Percentiles rank a stretch among this genome's conserved stretches.
phyloP scores from a whole-genome alignment of 495 filamentous ascomycete genomes.

The Aspergillus panamensis region DNA sequence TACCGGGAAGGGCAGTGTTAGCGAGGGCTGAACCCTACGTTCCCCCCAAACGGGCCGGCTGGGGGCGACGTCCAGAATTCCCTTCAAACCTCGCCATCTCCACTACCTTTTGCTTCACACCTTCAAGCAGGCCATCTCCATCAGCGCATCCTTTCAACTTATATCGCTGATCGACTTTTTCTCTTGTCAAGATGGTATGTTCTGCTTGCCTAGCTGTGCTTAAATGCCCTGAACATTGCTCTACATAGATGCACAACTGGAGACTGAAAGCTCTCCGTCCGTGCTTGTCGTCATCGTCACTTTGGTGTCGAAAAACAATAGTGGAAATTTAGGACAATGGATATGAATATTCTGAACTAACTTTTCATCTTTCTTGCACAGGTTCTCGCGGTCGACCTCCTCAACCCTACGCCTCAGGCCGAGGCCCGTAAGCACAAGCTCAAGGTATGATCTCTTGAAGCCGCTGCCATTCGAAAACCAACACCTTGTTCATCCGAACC shows the following conservation, averaged over 20 bases:
- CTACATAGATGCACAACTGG: not conserved
- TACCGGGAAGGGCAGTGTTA: slow-evolving; percentile 30
- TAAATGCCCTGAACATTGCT: slow-evolving; percentile 2
- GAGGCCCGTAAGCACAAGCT: slow-evolving; percentile 99
- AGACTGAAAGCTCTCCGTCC: slow-evolving; percentile 2
- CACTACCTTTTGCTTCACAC: slow-evolving; percentile 38
- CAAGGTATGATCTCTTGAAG: slow-evolving; percentile 65
- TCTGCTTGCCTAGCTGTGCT: slow-evolving; percentile 12
- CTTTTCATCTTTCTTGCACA: slow-evolving; percentile 36
- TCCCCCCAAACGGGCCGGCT: slow-evolving; percentile 30
- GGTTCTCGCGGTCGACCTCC: slow-evolving; percentile 99
- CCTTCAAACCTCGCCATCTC: slow-evolving; percentile 41
- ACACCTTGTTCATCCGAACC: not conserved
- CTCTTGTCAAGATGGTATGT: slow-evolving; percentile 50
- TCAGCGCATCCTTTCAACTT: slow-evolving; percentile 48
- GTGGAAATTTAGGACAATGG: slow-evolving; percentile 8
- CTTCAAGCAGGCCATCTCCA: slow-evolving; percentile 44
- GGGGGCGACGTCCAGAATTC: slow-evolving; percentile 29
- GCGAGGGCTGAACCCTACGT: slow-evolving; percentile 45
- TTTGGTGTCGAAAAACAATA: slow-evolving; percentile 6
- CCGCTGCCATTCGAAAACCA: not conserved
- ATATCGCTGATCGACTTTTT: slow-evolving; percentile 46
- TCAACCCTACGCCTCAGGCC: slow-evolving; percentile 92
- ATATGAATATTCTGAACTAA: slow-evolving; percentile 19
- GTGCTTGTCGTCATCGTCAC: slow-evolving; percentile 20